Evolutionary conservation across 768 basidiomycete species (phyloP).

Genomic region (Psilocybe cubensis): DNA sequence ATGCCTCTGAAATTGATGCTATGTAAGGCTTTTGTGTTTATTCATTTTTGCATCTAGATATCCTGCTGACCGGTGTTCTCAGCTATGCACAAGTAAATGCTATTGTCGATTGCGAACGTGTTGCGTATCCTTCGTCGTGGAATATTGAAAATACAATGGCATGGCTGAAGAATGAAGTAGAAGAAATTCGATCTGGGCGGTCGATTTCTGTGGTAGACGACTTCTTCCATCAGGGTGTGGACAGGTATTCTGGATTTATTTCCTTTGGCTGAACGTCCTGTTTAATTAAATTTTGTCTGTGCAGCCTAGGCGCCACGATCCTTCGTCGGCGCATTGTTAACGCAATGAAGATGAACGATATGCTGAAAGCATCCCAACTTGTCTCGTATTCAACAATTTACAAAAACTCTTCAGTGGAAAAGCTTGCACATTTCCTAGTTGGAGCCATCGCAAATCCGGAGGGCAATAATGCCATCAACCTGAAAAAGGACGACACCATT

Average conservation of each 20-base stretch:
- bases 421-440: conserved; percentile 6
- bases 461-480: background rate
- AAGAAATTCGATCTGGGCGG: conserved; percentile 15
- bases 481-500: conserved; percentile 16
- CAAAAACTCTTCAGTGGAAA: conserved; percentile 14
- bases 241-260: conserved; percentile 14
- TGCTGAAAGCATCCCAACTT: background rate
- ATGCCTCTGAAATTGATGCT: conserved; percentile 50
- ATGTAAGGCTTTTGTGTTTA: conserved; percentile 35
- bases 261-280: too few relatives aligned
- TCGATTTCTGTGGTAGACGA: background rate
- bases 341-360: conserved; percentile 9
- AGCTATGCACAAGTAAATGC: background rate
- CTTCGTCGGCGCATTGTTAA: conserved; percentile 20
- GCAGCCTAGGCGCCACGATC: conserved; percentile 24
- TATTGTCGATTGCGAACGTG: background rate
- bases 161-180: conserved; percentile 21
- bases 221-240: conserved; percentile 19
- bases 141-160: conserved; percentile 1
- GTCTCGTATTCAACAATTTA: conserved; percentile 18
- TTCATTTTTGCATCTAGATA: background rate
- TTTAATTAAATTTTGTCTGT: background rate
- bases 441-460: background rate
- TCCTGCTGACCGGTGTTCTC: background rate
- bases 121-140: background rate